Conservation (phyloP, 352 stramenopile genomes). For the Globisporangium polare region DNA sequence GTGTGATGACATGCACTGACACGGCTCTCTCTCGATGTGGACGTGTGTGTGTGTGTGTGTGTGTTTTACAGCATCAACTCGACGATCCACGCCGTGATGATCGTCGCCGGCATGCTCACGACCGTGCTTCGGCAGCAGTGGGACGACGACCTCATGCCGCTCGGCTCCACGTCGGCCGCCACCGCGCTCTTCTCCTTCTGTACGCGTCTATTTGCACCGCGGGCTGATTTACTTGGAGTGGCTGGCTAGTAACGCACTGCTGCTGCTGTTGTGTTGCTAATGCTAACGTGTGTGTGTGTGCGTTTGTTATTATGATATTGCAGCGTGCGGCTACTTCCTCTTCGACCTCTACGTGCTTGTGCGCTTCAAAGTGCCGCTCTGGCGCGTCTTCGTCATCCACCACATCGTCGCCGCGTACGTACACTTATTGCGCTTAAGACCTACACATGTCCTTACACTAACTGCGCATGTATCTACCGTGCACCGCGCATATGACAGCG, state of each 20-base stretch:
- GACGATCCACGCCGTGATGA: constrained; percentile 68
- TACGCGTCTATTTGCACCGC: constrained; percentile 26
- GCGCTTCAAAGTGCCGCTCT: constrained; percentile 67
- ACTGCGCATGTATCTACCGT: background rate
- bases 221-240: background rate
- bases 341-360: constrained; percentile 76
- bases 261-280: background rate
- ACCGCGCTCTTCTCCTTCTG: constrained; percentile 75
- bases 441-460: background rate
- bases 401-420: constrained; percentile 79
- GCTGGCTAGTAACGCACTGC: background rate
- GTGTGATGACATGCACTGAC: background rate
- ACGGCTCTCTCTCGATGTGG: constrained; percentile 4
- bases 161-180: constrained; percentile 44
- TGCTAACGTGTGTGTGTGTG: background rate
- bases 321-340: constrained; percentile 81
- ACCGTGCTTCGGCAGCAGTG: constrained; percentile 56
- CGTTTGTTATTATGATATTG: background rate
- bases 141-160: constrained; percentile 55
- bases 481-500: constrained; percentile 19
- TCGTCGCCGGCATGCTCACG: constrained; percentile 62
- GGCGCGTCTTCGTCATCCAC: constrained; percentile 76
- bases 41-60: background rate
- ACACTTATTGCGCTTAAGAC: background rate
- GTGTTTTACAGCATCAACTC: constrained; percentile 71